These are phyloP conservation scores for Zoysia japonica DNA, from an alignment of 176 grass and related monocot species.

Conservation along the genomic window DNA sequence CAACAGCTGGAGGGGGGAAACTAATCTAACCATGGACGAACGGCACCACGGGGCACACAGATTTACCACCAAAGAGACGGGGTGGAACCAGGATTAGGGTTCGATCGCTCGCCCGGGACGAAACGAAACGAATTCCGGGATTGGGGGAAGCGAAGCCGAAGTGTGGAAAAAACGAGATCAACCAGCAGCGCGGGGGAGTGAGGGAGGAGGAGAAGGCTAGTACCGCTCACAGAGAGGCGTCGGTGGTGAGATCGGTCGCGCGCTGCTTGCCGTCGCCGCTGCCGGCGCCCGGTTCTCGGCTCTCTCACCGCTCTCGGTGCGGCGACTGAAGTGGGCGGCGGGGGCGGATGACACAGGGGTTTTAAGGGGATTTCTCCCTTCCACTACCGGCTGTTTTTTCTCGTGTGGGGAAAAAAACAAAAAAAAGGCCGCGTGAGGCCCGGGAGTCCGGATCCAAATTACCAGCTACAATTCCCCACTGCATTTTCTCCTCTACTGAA, in stretches of 20 bases:
- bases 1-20: background rate
- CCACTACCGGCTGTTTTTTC: background rate
- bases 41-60: background rate
- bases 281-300: constrained; percentile 1
- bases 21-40: background rate
- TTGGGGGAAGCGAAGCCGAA: constrained; percentile 1
- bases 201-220: background rate
- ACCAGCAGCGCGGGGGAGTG: background rate
- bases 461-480: too few relatives aligned
- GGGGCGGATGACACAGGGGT: constrained; percentile 22
- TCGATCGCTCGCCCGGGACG: background rate
- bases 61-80: background rate
- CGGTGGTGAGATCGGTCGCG: constrained; percentile 29
- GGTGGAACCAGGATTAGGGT: background rate
- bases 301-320: background rate
- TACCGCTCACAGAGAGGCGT: background rate
- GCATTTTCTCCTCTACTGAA: too few relatives aligned
- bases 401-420: background rate
- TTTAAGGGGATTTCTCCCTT: constrained; percentile 29
- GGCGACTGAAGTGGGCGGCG: background rate
- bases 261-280: background rate
- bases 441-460: background rate
- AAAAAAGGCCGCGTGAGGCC: background rate
- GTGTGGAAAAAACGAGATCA: background rate
- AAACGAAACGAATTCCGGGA: background rate